Evolutionary conservation across 2,329 filamentous ascomycete species (phyloP), one percentile per base, ranked within the genome.

Genomic region (Aspergillus transmontanensis): DNA sequence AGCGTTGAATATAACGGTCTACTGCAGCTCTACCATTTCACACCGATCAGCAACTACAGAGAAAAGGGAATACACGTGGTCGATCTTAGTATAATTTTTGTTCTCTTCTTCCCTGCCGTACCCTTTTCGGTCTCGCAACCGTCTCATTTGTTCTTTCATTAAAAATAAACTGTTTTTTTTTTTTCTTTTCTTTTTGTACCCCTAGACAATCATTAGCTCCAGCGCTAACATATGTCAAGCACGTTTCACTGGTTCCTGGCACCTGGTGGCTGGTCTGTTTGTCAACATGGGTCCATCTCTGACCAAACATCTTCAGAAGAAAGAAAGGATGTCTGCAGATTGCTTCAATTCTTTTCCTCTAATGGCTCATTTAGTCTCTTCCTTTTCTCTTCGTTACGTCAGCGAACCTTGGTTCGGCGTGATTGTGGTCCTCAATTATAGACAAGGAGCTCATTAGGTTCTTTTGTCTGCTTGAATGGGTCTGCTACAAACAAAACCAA

Each of bases 1-100:
- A 69, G 70, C 72, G 71, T 74, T 73, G 68, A 59, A 67, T 61
- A 68, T 66, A 76, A 76, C 73, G 71, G 71, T 64, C 64, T 73
- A 67, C 69, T 76, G 75, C 75, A 75, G 71, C 68, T 66, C 26
- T 60, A 48, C 63, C 14, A 32, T 51, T n/a, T 51, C 48, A 32
- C 19, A 5, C 19, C 26, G 28, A 51, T 51, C 12, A 51, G 28
- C 48, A 32, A 32, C 19, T 32, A 51, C 23, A 48, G 28, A 21
- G 48, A n/a, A 51, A 28, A 34, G 43, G 59, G 61, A 61, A 66
- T 53, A 64, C 66, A 70, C 65, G 67, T 70, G 68, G 68, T 63
- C 43, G 45, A 62, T 58, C 45, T 65, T 57, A 61, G 59, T 59
- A 45, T 48, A 65, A 55, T 63, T 46, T 62, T 60, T 57, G 28